Evolutionary conservation across 1,139 yeast genomes (phyloP), one percentile per base, ranked within the genome.

Genomic region (Saccharomycopsis crataegensis): DNA sequence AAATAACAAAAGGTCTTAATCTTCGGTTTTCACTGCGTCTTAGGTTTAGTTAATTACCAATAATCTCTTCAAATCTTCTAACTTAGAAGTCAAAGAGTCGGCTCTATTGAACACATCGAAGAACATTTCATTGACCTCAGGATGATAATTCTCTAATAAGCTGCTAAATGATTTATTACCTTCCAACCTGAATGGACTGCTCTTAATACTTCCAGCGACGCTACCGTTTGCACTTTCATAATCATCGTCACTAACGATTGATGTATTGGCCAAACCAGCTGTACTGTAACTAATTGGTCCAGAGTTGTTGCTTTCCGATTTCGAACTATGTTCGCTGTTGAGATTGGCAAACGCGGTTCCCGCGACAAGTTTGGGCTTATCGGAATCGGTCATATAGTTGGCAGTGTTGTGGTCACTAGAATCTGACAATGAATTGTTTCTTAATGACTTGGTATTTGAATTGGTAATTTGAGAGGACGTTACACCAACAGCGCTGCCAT

Each of bases 61-160:
- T 7, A n/a, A n/a, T 38, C 14, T n/a, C 48, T 50, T 56, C 59
- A 53, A 50, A 50, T 61, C 49, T 49, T 50, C 46, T 37, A 56
- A 32, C 43, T 48, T 43, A 12, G 49, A 43, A 14, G 50, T 46
- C 12, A 56, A 38, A 8, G 45, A 33, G 38, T 56, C 58, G 4
- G 51, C 58, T 31, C 49, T 54, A 32, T 43, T 45, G 46, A 56
- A 56, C 40, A 56, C 34, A 17, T 55, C 55, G 11, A 14, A 43
- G 46, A 50, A 56, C 37, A 56, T 38, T 36, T 56, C 51, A 17
- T 43, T 49, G 7, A 56, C 50, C 8, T 56, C 54, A 3, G 58
- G 57, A 38, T 56, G 58, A 40, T 56, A 56, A 40, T 49, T 53
- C 9, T 51, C 56, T 17, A 55, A 47, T 14, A 55, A 38, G n/a